These are phyloP conservation scores for Seiridium unicorne DNA, from an alignment of 2,329 filamentous ascomycete genomes.

Conservation along the genomic window DNA sequence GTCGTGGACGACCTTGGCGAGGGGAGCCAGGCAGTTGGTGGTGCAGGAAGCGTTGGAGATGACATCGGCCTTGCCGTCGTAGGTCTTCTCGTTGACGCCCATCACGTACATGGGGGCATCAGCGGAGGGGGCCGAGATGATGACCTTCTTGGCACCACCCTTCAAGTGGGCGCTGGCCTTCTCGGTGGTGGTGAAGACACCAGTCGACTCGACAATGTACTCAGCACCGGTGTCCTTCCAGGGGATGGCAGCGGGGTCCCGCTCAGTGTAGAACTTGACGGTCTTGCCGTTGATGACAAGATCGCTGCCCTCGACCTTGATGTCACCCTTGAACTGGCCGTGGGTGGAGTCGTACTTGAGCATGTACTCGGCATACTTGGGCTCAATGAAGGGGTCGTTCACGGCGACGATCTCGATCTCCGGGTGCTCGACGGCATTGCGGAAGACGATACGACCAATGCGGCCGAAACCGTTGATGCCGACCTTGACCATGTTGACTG, in stretches of 20 bases:
- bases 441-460: slow-evolving; percentile 99
- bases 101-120: slow-evolving; percentile 99
- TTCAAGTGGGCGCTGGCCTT: slow-evolving; percentile 93
- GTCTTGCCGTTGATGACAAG: slow-evolving; percentile 92
- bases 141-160: slow-evolving; percentile 97
- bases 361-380: slow-evolving; percentile 98
- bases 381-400: slow-evolving; percentile 99
- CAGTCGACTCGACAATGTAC: slow-evolving; percentile 96
- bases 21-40: slow-evolving; percentile 99
- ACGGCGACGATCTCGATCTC: slow-evolving; percentile 93
- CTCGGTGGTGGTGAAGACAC: slow-evolving; percentile 98
- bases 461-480: slow-evolving; percentile 99
- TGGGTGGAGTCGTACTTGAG: slow-evolving; percentile 99
- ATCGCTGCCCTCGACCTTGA: slow-evolving; percentile 68
- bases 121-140: slow-evolving; percentile 87
- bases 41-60: slow-evolving; percentile 99
- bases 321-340: slow-evolving; percentile 91
- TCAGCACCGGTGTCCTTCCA: slow-evolving; percentile 84
- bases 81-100: slow-evolving; percentile 95
- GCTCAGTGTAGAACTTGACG: slow-evolving; percentile 92
- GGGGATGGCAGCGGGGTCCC: slow-evolving; percentile 84
- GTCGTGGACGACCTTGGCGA: slow-evolving; percentile 99
- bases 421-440: slow-evolving; percentile 88
- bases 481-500: slow-evolving; percentile 65
- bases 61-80: slow-evolving; percentile 87